Evolutionary conservation across 2,329 filamentous ascomycete genomes (phyloP), one percentile per base, ranked within the genome.

Genomic region (Trichoderma sp.): DNA sequence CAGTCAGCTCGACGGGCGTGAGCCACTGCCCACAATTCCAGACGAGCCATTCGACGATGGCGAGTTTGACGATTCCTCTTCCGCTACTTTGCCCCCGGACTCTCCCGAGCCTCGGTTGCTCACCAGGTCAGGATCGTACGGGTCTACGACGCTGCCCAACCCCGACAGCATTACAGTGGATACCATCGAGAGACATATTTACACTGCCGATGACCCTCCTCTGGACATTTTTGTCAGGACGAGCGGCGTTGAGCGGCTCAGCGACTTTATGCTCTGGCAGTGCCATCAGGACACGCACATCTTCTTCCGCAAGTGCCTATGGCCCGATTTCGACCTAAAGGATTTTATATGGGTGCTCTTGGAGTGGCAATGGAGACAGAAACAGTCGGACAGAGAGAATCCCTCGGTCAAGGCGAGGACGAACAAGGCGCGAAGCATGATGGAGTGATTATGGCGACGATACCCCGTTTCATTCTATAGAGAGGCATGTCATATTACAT

Each of bases 241-340:
- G 5, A 97, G 93, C 70, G 94, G 94, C 32, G 95, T 99, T 15
- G 91, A 94, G 78, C 87, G 95, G 58, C 83, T 99, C 68, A 97
- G 93, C 76, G 95, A 99, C 78, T 99, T 98, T 74, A 95, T 99
- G 94, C 88, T 99, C 37, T 99, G 95, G 95, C 95, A 99, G 80
- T 95, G 92, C 74, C 94, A 98, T 76, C 88, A 97, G 76, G 85
- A 94, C 71, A 97, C 95, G 0, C 91, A 97, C 69, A 91, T 99
- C 71, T 92, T 96, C 69, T 99, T 98, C 77, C 81, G 97, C 67
- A 87, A 97, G 74, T 95, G 92, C 71, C 84, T 97, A 70, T 99
- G 95, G 95, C 95, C 95, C 2, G 93, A 97, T 70, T 97, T 99
- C 74, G 93, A 97, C 76, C 84, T 99, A 5, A 94, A 93, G 89